Conservation (phyloP, 495 filamentous ascomycete genomes). For the Xylaria castorea region DNA sequence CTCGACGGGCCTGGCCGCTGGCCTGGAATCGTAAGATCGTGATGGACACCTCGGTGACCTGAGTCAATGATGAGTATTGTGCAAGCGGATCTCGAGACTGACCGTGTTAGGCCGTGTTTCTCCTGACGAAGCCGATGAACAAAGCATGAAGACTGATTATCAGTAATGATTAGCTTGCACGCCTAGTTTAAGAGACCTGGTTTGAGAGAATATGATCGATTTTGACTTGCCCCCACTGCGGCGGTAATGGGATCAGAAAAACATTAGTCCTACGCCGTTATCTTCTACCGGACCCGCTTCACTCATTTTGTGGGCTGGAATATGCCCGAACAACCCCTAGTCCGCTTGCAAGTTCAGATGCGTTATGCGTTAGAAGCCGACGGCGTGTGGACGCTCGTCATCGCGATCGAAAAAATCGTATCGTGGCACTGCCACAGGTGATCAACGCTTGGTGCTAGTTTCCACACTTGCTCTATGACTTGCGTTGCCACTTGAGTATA, state of each 20-base stretch:
- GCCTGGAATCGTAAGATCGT: not conserved
- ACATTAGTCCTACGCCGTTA: slow-evolving; percentile 1
- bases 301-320: slow-evolving; percentile 2
- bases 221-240: not conserved
- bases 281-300: slow-evolving; percentile 33
- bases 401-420: not conserved
- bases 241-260: slow-evolving; percentile 24
- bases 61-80: not conserved
- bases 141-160: not conserved
- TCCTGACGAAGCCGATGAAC: not conserved
- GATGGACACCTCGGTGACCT: not conserved
- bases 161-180: not conserved
- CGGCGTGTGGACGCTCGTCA: not conserved
- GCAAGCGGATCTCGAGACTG: not conserved
- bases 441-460: not conserved
- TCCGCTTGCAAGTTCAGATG: not conserved
- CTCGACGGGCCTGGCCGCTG: not conserved
- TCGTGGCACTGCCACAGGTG: not conserved
- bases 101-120: not conserved
- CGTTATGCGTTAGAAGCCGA: not conserved
- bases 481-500: not conserved
- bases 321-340: not conserved
- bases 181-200: not conserved
- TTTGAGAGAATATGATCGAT: not conserved
- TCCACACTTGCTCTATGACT: not conserved